Base-by-base conservation (phyloP, 2,329 filamentous ascomycete genomes). In the Ceratocystis variospora region DNA sequence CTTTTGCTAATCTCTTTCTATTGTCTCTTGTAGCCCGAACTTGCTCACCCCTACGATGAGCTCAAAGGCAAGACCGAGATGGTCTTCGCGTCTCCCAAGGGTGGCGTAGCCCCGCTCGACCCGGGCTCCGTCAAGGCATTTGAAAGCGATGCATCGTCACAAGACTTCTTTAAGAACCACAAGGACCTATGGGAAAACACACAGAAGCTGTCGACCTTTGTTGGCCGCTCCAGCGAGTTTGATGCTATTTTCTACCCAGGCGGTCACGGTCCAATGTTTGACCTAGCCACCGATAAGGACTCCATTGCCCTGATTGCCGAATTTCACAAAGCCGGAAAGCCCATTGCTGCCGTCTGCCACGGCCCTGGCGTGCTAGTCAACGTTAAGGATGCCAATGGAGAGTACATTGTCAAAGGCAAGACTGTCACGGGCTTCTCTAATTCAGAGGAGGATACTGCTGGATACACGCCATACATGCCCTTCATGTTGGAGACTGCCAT, bases 311-410 rank as follows among this genome's bases (percentile, higher is more conserved):
- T 89, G 45, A 83, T 86, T 71, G 75, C 78, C 68, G 83, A 87
- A 73, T 88, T 89, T 73, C 81, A 79, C 71, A 75, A 77, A 48
- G 78, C 79, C 2, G 81, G 80, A 69, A 88, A 88, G 78, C 77
- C 84, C 65, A 80, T 89, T 15, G 77, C 83, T 0, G 83, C 86
- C 2, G 85, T 89, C 59, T 89, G 87, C 77, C 87, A 89, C 75
- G 87, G 85, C 5, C 84, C 86, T 1, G 82, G 81, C 2, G 87
- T 81, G 12, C 77, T 89, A 17, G 77, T 80, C 62, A 80, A 85
- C 70, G 85, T 82, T 45, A 81, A 79, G 71, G 71, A 79, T 22
- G 69, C 75, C 4, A 76, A 79, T 68, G 84, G 83, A 44, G 75
- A 77, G 69, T 77, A 78, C 63, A 74, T 88, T 8, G 73, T 88